Percentiles rank a stretch among this genome's conserved stretches.
phyloP scores from a whole-genome alignment of 345 rosid species.

The Gossypium anomalum region DNA sequence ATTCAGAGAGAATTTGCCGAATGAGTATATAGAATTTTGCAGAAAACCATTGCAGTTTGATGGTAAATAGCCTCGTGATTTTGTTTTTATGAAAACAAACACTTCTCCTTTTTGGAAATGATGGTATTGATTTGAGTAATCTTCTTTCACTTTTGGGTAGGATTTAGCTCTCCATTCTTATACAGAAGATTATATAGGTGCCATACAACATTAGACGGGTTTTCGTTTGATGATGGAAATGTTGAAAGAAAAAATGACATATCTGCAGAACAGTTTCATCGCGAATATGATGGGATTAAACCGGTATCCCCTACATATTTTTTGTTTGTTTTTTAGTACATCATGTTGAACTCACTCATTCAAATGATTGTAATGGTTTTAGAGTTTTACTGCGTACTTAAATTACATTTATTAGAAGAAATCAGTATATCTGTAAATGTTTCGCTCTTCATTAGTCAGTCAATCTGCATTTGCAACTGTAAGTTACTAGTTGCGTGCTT shows the following conservation, averaged over 20 bases:
- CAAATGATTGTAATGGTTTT: not conserved
- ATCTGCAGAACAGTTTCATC: constrained; percentile 54
- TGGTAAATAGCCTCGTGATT: constrained; percentile 37
- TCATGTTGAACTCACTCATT: not conserved
- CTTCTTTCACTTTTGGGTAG: constrained; percentile 27
- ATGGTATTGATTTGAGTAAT: constrained; percentile 16
- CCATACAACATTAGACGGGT: constrained; percentile 56
- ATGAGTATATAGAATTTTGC: constrained; percentile 31
- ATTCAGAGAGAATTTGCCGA: constrained; percentile 57
- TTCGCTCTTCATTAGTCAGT: not conserved
- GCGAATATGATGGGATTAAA: constrained; percentile 55
- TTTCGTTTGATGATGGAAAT: constrained; percentile 61
- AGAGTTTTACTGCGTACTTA: not conserved
- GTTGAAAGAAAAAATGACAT: constrained; percentile 59
- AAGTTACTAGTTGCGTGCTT: not conserved
- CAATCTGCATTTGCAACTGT: not conserved
- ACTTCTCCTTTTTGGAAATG: not conserved
- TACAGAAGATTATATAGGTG: constrained; percentile 86
- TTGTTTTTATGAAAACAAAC: constrained; percentile 4
- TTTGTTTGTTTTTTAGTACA: not conserved
- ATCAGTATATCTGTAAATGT: not conserved
- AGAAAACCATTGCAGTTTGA: constrained; percentile 52
- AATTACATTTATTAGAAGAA: not conserved
- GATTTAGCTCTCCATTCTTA: constrained; percentile 75
- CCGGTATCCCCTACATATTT: constrained; percentile 47